A percentile compares a stretch with the other conserved stretches of the same genome.
Conservation (phyloP, 306 rosid species). For the Trifolium dubium region DNA sequence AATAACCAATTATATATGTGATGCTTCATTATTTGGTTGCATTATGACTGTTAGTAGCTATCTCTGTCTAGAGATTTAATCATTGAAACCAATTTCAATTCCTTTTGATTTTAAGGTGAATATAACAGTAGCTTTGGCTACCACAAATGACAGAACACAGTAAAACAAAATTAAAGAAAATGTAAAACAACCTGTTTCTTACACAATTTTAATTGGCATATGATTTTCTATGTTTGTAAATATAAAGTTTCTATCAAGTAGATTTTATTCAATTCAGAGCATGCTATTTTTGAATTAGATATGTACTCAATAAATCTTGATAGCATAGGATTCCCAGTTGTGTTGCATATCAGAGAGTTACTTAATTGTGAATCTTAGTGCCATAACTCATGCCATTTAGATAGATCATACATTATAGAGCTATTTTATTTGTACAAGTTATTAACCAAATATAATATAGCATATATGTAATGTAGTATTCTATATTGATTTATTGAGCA, state of each 20-base stretch:
- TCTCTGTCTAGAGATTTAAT: slow-evolving; percentile 42
- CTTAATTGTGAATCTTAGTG: slow-evolving; percentile 7
- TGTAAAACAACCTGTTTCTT: not conserved
- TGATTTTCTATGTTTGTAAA: not conserved
- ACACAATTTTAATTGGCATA: not conserved
- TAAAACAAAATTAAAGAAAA: not conserved
- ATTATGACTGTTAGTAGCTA: slow-evolving; percentile 44
- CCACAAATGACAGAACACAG: not conserved
- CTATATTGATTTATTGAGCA: slow-evolving; percentile 21
- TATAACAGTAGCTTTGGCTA: slow-evolving; percentile 17
- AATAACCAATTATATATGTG: slow-evolving; percentile 39
- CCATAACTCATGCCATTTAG: slow-evolving; percentile 23
- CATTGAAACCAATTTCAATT: slow-evolving; percentile 40
- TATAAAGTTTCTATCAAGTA: slow-evolving; percentile 20
- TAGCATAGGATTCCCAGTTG: slow-evolving; percentile 7
- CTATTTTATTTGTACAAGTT: slow-evolving; percentile 25
- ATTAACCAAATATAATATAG: slow-evolving; percentile 17
- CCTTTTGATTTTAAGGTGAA: slow-evolving; percentile 28
- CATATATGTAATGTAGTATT: not conserved
- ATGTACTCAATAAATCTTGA: slow-evolving; percentile 1
- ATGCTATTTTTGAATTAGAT: slow-evolving; percentile 21
- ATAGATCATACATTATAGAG: slow-evolving; percentile 17
- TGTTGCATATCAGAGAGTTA: slow-evolving; percentile 16
- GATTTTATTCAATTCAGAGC: slow-evolving; percentile 8
- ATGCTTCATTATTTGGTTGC: slow-evolving; percentile 44